A percentile compares a stretch with the other conserved stretches of the same genome.
Evolutionary conservation across 2,329 filamentous ascomycete genomes (phyloP).

Genomic region (Claviceps capensis): DNA sequence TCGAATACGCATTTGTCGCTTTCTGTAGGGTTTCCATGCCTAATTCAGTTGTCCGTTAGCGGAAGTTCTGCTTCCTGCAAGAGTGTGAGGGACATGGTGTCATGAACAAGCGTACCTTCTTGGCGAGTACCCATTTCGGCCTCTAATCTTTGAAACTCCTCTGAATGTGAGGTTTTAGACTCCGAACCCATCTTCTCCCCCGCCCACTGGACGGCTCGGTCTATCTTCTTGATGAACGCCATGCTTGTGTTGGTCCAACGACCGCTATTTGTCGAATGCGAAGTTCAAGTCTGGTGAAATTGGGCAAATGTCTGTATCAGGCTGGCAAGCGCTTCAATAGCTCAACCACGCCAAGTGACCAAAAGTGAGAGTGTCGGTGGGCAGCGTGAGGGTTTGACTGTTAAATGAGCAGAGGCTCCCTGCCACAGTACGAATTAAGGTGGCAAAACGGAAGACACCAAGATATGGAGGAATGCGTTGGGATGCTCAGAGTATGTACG

Average conservation of each 20-base stretch:
- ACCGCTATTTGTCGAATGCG: background rate
- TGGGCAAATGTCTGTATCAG: background rate
- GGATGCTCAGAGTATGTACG: background rate
- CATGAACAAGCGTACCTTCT: constrained; percentile 46
- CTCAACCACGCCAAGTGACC: background rate
- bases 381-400: background rate
- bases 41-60: constrained; percentile 19
- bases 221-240: constrained; percentile 70
- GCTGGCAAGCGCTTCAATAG: background rate
- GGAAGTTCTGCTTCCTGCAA: background rate
- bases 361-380: background rate
- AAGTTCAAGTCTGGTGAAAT: too few species aligned
- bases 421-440: background rate
- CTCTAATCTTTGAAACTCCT: constrained; percentile 85
- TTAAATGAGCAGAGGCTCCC: background rate
- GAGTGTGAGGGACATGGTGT: background rate
- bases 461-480: background rate
- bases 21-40: constrained; percentile 84
- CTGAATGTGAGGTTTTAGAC: constrained; percentile 71
- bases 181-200: constrained; percentile 92
- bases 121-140: constrained; percentile 80
- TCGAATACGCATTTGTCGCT: constrained; percentile 75
- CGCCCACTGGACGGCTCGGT: constrained; percentile 95
- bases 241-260: constrained; percentile 19
- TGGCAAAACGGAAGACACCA: background rate